Conservation (phyloP, 2,329 filamentous ascomycete genomes). For the Pseudogymnoascus sp. region DNA sequence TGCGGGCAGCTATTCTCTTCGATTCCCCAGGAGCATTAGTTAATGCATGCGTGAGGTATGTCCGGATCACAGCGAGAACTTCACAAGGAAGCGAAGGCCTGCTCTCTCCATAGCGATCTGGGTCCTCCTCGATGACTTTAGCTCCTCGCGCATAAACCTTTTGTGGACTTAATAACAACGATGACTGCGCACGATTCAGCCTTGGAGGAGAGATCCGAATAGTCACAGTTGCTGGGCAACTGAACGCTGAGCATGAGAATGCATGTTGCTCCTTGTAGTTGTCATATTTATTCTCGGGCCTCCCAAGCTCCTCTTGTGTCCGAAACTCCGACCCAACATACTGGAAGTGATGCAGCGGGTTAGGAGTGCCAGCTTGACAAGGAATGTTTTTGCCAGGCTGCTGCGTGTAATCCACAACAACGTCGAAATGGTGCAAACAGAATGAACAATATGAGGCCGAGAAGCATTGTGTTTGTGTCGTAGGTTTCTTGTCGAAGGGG, state of each 20-base stretch:
- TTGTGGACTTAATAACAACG: slow-evolving; percentile 46
- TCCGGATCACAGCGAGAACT: slow-evolving; percentile 48
- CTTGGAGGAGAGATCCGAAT: slow-evolving; percentile 47
- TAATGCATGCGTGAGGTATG: slow-evolving; percentile 51
- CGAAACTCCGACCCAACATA: slow-evolving; percentile 32
- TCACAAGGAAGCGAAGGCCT: slow-evolving; percentile 44
- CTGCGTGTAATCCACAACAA: slow-evolving; percentile 47
- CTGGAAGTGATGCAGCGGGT: slow-evolving; percentile 56
- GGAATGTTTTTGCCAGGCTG: slow-evolving; percentile 26
- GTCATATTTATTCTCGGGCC: slow-evolving; percentile 24
- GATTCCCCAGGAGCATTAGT: slow-evolving; percentile 42
- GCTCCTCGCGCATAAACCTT: slow-evolving; percentile 47
- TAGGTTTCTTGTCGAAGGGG: slow-evolving; percentile 32
- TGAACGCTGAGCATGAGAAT: slow-evolving; percentile 53
- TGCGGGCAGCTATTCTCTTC: slow-evolving; percentile 48
- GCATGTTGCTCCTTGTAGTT: slow-evolving; percentile 34
- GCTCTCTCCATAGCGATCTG: slow-evolving; percentile 44
- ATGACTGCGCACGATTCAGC: slow-evolving; percentile 40
- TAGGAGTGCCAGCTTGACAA: slow-evolving; percentile 35
- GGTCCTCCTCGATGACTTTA: slow-evolving; percentile 39
- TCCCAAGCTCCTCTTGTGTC: slow-evolving; percentile 25
- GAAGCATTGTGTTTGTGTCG: slow-evolving; percentile 40
- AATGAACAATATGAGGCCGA: slow-evolving; percentile 53
- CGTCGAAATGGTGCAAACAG: slow-evolving; percentile 56
- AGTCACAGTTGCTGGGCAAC: slow-evolving; percentile 46